Evolutionary conservation across 345 rosid species (phyloP), one percentile per base, ranked within the genome.

Genomic region (Brassica rapa): DNA sequence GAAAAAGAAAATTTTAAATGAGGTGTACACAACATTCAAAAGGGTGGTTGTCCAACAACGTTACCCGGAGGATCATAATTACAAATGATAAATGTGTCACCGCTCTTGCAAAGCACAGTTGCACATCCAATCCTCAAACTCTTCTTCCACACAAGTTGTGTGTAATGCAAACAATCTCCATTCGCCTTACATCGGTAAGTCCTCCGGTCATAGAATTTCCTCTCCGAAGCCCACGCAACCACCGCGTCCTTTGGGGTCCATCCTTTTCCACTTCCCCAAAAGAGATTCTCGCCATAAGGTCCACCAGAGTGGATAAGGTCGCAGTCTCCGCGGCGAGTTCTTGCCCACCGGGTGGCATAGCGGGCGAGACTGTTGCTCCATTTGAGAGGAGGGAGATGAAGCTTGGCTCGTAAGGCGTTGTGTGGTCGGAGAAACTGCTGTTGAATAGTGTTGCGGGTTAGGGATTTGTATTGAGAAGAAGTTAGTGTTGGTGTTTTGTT

Each of bases 51-150:
- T 56, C 94, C 89, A 3, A 84, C 75, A 16, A 86, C 84, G 62
- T 88, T 86, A 39, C 97, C 93, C 1, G 83, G 94, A 15, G 93
- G 94, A 72, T 88, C 85, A 74, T 91, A 88, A 57, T 84, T 86
- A 80, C 91, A 87, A 5, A 74, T 74, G 43, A 87, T 72, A 66
- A 89, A 83, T 8, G 91, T 88, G 66, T 82, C 92, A 12, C 88
- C 90, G 23, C 55, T 86, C 53, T 9, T 64, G 73, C 93, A 87
- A 32, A 29, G 70, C 14, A 81, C 76, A 57, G 71, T 73, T 0
- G 89, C 90, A 41, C 97, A 91, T 1, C 93, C 94, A 49, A 90
- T 25, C 78, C 71, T 84, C 77, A 69, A 32, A 68, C 87, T 86
- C 30, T 87, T 75, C 80, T 85, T 86, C 97, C 97, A 89, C 32